Evolutionary conservation across 768 basidiomycete genomes (phyloP), one percentile per base, ranked within the genome.

Genomic region (Rhizopogon vesiculosus): DNA sequence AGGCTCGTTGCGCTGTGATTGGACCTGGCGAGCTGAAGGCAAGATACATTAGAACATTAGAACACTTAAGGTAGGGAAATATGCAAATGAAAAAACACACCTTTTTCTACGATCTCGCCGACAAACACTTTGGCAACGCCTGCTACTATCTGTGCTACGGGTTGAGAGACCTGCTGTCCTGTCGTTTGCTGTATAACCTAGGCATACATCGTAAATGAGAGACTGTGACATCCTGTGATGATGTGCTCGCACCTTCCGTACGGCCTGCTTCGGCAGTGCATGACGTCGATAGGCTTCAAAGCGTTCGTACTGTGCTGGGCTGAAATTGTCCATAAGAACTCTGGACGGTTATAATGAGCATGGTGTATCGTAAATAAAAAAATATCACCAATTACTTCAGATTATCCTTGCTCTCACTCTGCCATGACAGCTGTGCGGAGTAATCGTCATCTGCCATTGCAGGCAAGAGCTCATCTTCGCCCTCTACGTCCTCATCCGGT

Each of bases 111-210:
- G 5, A 96, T 89, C 68, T 95, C 93, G 3, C 93, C 93, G 3
- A 96, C 91, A 57, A 94, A 96, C 0, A 96, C 91, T 65, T 95
- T 96, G 13, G 83, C 80, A 55, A 96, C 89, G 58, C 93, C 93
- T 5, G 92, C 91, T 2, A 95, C 87, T 43, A 94, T 84, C 59
- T 93, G 92, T 1, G 93, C 87, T 5, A 95, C 89, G 3, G 91
- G 89, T 62, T 87, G 85, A 3, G 91, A 91, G 6, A 91, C 89
- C 62, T 92, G 89, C 56, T 91, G 87, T 15, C 86, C 86, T 0
- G 86, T 75, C 1, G 83, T 81, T 69, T 92, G 89, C 64, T 92
- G 91, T 59, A 96, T 89, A 33, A 93, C 84, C 91, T 93, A 53
- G 35, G 15, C 16, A 45, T 43, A 3, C 7, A 2, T 46, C 28